Base-by-base conservation (phyloP, 768 basidiomycete genomes). In the Suillus subluteus region DNA sequence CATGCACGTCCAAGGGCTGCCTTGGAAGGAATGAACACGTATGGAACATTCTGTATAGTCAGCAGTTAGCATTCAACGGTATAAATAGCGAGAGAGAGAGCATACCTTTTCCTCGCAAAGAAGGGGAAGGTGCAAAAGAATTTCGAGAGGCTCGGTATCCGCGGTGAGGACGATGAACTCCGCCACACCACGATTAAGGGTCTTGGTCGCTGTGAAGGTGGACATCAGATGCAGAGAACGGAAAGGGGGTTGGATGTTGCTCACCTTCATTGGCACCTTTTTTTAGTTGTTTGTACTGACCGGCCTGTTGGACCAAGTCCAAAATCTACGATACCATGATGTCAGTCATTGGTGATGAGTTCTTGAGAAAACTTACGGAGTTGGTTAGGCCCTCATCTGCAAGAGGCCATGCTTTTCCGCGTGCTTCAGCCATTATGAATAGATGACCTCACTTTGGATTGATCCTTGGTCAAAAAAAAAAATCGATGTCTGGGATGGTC, bases 211-310 rank as follows among this genome's bases (percentile, higher is more conserved):
- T 95, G 73, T 16, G 44, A 65, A 62, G 59, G 54, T 21, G 40
- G 30, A 11, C n/a, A 37, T 73, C 18, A 74, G 52, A 58, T 32
- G 6, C 21, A 18, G 35, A 11, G 6, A n/a, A 12, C 3, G 2
- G 18, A 18, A 12, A 50, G 56, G n/a, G 21, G 56, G 7, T 46
- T 35, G 62, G 40, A 58, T n/a, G 21, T 18, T 37, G 73, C 84
- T 43, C 59, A 93, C 94, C 93, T 87, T 99, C 98, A 80, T 99
- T 99, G 52, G 98, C 98, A 68, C 98, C 97, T 83, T 98, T 98
- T 83, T 98, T 99, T 58, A 98, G 82, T 79, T 98, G 96, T 82
- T 98, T 98, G 84, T 97, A 98, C 79, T 96, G 91, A n/a, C 88
- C 84, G 50, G 97, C 96, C 80, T 97, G 94, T 77, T 98, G 95